phyloP scores from a whole-genome alignment of 2,329 filamentous ascomycete genomes.

The Fusarium scirpi region DNA sequence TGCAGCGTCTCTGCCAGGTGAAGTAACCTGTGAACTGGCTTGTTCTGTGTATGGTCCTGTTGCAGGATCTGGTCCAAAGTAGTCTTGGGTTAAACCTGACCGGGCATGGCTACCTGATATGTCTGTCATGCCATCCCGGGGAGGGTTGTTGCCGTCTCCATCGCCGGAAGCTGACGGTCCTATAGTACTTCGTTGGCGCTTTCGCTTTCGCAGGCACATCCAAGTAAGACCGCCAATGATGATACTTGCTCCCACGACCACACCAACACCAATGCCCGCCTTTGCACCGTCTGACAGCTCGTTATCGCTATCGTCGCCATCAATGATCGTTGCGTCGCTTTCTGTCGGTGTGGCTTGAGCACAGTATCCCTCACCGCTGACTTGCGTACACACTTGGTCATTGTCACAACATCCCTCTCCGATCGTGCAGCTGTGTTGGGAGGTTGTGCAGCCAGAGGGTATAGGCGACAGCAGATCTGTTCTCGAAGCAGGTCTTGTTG shows the following conservation, averaged over 20 bases:
- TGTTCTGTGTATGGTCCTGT: conserved; percentile 61
- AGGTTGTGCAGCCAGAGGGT: conserved; percentile 59
- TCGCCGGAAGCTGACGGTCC: conserved; percentile 26
- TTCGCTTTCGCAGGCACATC: conserved; percentile 59
- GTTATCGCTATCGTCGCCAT: conserved; percentile 39
- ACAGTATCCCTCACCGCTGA: conserved; percentile 55
- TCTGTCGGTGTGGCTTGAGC: conserved; percentile 52
- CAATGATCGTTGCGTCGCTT: conserved; percentile 49
- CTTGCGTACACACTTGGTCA: conserved; percentile 57
- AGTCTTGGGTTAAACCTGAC: conserved; percentile 55
- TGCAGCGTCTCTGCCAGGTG: conserved; percentile 52
- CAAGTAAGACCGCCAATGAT: conserved; percentile 60
- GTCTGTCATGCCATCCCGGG: conserved; percentile 52
- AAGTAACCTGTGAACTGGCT: conserved; percentile 46
- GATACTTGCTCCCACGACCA: conserved; percentile 58
- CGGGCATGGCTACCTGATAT: conserved; percentile 46
- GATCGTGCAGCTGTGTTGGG: conserved; percentile 58
- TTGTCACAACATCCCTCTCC: conserved; percentile 64
- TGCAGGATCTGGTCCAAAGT: conserved; percentile 59
- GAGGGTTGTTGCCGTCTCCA: conserved; percentile 29
- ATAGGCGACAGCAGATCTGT: conserved; percentile 51
- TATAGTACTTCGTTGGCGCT: conserved; percentile 39
- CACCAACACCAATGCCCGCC: conserved; percentile 68
- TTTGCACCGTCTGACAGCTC: conserved; percentile 63
- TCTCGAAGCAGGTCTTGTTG: conserved; percentile 43